phyloP scores from a whole-genome alignment of 148 eudicot species.

The Cornus kousa region DNA sequence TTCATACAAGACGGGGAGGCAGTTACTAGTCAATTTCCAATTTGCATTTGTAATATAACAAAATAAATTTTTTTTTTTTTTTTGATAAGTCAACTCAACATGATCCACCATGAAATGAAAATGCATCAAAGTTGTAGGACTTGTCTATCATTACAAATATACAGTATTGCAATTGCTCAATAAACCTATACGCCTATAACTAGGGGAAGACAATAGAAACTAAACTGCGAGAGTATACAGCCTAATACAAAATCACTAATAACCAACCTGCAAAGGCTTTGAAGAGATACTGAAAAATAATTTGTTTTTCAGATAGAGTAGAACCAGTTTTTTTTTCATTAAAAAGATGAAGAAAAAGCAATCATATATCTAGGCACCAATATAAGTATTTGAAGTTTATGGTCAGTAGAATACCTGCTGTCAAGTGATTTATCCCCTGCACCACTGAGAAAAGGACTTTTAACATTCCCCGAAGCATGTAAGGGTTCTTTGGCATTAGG shows the following conservation, averaged over 20 bases:
- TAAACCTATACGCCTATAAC: neutral
- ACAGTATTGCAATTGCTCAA: neutral
- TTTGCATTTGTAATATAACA: neutral
- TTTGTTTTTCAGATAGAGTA: neutral
- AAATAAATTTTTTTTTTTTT: no score
- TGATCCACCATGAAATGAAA: neutral
- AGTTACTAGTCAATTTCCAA: neutral
- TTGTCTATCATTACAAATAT: neutral
- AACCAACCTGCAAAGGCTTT: neutral
- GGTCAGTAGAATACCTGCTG: conserved; percentile 40
- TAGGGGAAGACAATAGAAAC: neutral
- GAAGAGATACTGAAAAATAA: neutral
- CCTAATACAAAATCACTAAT: neutral
- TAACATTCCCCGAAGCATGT: conserved; percentile 28
- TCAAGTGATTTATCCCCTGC: conserved; percentile 38
- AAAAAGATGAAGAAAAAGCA: neutral
- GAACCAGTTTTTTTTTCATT: neutral
- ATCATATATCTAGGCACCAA: neutral
- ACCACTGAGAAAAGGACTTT: conserved; percentile 35
- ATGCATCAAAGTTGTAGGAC: neutral
- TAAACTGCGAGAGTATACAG: neutral
- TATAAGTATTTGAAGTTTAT: neutral
- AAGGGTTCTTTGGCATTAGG: conserved; percentile 27
- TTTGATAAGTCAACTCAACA: neutral
- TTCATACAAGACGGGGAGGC: neutral